phyloP scores from a whole-genome alignment of 441 rosid genomes.

The Adansonia madagascariensis region DNA sequence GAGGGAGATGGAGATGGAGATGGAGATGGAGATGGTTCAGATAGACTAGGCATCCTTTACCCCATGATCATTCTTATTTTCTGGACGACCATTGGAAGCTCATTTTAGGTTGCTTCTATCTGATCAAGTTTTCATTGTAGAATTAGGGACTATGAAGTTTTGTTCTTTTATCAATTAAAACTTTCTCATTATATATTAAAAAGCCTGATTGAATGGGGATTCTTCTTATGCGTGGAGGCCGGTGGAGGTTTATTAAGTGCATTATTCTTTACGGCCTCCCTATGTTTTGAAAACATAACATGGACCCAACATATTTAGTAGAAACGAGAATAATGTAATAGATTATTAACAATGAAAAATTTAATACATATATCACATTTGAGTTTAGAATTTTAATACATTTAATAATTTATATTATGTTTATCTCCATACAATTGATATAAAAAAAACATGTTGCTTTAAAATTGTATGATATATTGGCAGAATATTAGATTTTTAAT shows the following conservation, averaged over 20 bases:
- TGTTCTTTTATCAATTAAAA: constrained; percentile 31
- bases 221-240: constrained; percentile 28
- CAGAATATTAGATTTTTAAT: too few relatives aligned
- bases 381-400: too few relatives aligned
- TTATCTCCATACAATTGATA: too few relatives aligned
- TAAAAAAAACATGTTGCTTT: too few relatives aligned
- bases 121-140: constrained; percentile 32
- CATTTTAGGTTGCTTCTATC: constrained; percentile 8
- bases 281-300: constrained; percentile 30
- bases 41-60: constrained; percentile 13
- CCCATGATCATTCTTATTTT: constrained; percentile 9
- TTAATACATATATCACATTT: too few relatives aligned
- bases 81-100: constrained; percentile 12
- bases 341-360: too few relatives aligned
- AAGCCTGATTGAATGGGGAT: constrained; percentile 39
- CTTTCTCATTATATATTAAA: constrained; percentile 33
- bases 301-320: too few relatives aligned
- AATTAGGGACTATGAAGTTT: constrained; percentile 35
- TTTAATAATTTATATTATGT: too few relatives aligned
- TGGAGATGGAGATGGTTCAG: neutral
- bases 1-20: neutral
- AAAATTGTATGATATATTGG: too few relatives aligned
- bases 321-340: too few relatives aligned
- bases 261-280: too few relatives aligned
- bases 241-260: constrained; percentile 25